Evolutionary conservation across 108 stramenopile species (phyloP), one percentile per base, ranked within the genome.

Genomic region (Stephanodiscus minutulus): DNA sequence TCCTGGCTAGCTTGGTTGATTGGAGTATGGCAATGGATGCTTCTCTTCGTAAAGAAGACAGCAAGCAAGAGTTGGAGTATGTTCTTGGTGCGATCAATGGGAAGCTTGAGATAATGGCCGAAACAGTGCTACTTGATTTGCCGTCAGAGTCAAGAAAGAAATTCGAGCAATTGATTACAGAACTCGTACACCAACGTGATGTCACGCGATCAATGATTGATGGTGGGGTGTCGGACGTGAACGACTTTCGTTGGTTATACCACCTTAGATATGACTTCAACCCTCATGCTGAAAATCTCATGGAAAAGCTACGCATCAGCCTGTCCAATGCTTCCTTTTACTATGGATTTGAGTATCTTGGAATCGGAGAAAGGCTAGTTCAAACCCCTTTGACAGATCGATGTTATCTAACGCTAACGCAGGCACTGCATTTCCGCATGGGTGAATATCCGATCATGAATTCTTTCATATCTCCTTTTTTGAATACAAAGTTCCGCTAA

Each of bases 321-420:
- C 84, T 99, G 36, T 97, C 98, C 5, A 97, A 98, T 77, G 98
- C 99, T 17, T 84, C 62, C 48, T 98, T 99, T 57, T 85, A 86
- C 63, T 98, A 99, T 66, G 99, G 99, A 7, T 99, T 96, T 66
- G 99, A 99, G 70, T 99, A 98, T 70, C 86, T 97, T 53, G 98
- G 98, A 48, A 94, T 98, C 54, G 97, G 96, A n/a, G 98, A 98
- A 60, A 86, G 98, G 10, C 85, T 99, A 17, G 98, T 99, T 6
- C 96, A 98, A 60, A 99, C 99, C 22, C 98, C 97, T 18, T 84
- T 99, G 24, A 99, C 98, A 18, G 98, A 99, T 82, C 88, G 96
- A 60, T 98, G 97, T 76, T 98, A 97, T 79, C 86, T 98, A 22
- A 97, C 97, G 0, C 83, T 99, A 20, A 98, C 98, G 0, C 98